A percentile compares a stretch with the other conserved stretches of the same genome.
phyloP scores from a whole-genome alignment of 768 basidiomycete species.

The Rhizopogon vulgaris region DNA sequence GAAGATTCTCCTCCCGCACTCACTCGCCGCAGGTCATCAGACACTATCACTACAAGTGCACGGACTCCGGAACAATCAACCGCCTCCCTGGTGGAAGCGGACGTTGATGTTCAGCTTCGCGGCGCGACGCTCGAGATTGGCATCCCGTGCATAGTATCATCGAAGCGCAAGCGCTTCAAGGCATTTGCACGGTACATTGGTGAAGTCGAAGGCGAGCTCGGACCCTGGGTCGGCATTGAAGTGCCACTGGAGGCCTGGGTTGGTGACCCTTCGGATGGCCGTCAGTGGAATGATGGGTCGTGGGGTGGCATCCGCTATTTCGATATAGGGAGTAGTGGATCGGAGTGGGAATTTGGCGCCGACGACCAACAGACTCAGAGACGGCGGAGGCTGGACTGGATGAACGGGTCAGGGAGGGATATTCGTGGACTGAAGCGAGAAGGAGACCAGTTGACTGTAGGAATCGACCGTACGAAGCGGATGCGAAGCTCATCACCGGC shows the following conservation, averaged over 20 bases:
- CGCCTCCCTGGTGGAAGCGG: constrained; percentile 16
- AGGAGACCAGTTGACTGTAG: constrained; percentile 44
- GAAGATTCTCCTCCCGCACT: constrained; percentile 9
- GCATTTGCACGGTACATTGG: constrained; percentile 87
- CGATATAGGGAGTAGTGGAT: constrained; percentile 54
- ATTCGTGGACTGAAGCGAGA: constrained; percentile 43
- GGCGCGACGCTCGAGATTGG: constrained; percentile 81
- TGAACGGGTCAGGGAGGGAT: constrained; percentile 21
- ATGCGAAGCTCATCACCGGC: constrained; percentile 65
- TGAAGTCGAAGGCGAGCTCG: constrained; percentile 73
- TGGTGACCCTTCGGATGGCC: constrained; percentile 46
- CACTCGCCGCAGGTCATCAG: constrained; percentile 18
- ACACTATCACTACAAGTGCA: constrained; percentile 21
- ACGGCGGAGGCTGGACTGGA: constrained; percentile 34
- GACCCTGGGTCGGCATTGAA: constrained; percentile 90
- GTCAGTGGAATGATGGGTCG: constrained; percentile 83
- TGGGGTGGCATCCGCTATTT: constrained; percentile 83
- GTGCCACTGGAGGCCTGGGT: constrained; percentile 61
- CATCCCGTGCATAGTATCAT: constrained; percentile 86
- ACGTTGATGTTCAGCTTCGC: constrained; percentile 26
- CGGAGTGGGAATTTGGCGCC: constrained; percentile 60
- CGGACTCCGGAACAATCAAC: constrained; percentile 18
- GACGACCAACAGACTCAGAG: constrained; percentile 42
- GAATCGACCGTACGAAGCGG: constrained; percentile 45
- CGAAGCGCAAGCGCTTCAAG: constrained; percentile 76